Evolutionary conservation across 1,139 yeast genomes (phyloP).

Genomic region (Entelexis paramagnoliae): DNA sequence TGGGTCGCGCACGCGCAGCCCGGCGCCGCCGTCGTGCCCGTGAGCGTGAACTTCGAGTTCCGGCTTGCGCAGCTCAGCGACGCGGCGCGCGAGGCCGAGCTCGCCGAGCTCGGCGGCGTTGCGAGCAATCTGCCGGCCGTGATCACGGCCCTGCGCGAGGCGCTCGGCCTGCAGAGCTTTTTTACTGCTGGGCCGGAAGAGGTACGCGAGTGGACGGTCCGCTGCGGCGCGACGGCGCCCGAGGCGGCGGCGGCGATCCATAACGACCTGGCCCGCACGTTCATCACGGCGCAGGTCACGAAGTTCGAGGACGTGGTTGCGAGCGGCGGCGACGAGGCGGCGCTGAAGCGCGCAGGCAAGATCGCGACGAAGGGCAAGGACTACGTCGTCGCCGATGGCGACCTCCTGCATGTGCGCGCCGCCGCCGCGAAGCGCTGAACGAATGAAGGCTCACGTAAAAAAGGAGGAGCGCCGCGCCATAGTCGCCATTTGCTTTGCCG

Average conservation of each 20-base stretch:
- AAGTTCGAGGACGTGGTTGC: conserved; percentile 28
- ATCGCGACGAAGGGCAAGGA: conserved; percentile 46
- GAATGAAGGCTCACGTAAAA: too few relatives aligned
- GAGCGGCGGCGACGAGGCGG: conserved; percentile 28
- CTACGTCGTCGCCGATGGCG: conserved; percentile 69
- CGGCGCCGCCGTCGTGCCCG: conserved; percentile 77
- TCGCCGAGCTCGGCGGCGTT: conserved; percentile 57
- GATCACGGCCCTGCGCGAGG: conserved; percentile 50
- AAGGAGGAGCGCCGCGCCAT: too few relatives aligned
- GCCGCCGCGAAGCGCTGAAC: conserved; percentile 17
- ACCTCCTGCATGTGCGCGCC: conserved; percentile 51
- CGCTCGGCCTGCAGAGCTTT: conserved; percentile 59
- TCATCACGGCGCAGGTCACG: conserved; percentile 67
- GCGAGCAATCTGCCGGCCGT: conserved; percentile 73
- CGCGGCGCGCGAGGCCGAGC: conserved; percentile 71
- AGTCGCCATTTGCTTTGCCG: too few relatives aligned
- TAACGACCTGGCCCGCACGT: conserved; percentile 66
- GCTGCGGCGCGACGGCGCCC: conserved; percentile 69
- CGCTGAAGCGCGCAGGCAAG: conserved; percentile 28
- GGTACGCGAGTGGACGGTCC: conserved; percentile 84
- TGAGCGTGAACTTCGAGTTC: conserved; percentile 79
- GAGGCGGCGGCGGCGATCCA: conserved; percentile 88
- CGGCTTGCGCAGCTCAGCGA: conserved; percentile 64
- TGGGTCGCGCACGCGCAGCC: conserved; percentile 79
- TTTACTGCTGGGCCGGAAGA: conserved; percentile 79